Conservation (phyloP, 1,139 yeast species). For the Candida sp. region DNA sequence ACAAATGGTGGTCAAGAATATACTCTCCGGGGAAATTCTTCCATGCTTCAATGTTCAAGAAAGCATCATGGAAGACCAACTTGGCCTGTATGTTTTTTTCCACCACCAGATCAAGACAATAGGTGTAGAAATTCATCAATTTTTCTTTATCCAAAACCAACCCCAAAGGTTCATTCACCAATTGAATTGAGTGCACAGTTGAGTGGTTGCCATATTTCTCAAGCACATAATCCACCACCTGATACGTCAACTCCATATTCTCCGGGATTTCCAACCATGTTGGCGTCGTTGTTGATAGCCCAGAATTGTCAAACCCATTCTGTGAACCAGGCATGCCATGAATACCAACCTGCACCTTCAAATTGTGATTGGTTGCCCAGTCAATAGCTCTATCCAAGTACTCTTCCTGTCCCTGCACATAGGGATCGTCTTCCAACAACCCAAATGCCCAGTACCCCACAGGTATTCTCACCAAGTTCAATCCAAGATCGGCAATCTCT, state of each 20-base stretch:
- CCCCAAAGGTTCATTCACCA: conserved; percentile 29
- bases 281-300: conserved; percentile 17
- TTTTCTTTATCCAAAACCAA: conserved; percentile 18
- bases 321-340: conserved; percentile 35
- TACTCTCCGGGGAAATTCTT: conserved; percentile 18
- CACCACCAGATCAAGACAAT: conserved; percentile 15
- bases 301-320: conserved; percentile 33
- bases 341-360: conserved; percentile 25
- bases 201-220: conserved; percentile 23
- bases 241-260: conserved; percentile 19
- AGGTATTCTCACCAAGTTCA: conserved; percentile 28
- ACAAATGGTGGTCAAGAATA: conserved; percentile 28
- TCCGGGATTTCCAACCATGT: conserved; percentile 17
- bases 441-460: conserved; percentile 33
- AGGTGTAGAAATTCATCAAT: conserved; percentile 18
- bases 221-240: conserved; percentile 21
- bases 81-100: conserved; percentile 14
- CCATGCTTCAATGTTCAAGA: conserved; percentile 24
- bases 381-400: conserved; percentile 26
- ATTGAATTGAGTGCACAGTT: conserved; percentile 21
- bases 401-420: conserved; percentile 25
- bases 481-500: conserved; percentile 20
- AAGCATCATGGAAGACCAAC: conserved; percentile 27
- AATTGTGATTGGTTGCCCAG: conserved; percentile 22
- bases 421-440: conserved; percentile 22